Evolutionary conservation across 805 yeast genomes (phyloP).

Genomic region (Wickerhamomyces bisporus): DNA sequence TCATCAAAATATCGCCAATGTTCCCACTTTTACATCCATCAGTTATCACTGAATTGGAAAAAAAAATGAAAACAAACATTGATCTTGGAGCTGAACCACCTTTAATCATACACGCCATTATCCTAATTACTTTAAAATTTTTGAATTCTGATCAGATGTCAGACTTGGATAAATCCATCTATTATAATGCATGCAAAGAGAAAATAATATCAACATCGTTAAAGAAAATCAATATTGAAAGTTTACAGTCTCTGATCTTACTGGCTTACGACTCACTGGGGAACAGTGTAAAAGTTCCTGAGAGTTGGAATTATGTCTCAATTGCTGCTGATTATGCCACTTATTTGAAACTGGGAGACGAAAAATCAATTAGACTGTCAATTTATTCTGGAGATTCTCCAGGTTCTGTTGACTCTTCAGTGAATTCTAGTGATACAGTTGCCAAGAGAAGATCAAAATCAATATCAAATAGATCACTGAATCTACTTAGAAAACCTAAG

Average conservation of each 20-base stretch:
- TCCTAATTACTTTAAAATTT: slow-evolving; percentile 18
- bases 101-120: slow-evolving; percentile 14
- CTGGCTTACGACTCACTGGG: slow-evolving; percentile 20
- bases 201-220: slow-evolving; percentile 15
- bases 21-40: slow-evolving; percentile 21
- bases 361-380: slow-evolving; percentile 8
- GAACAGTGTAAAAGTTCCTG: slow-evolving; percentile 21
- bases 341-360: slow-evolving; percentile 17
- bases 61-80: slow-evolving; percentile 3
- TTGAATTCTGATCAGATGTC: slow-evolving; percentile 16
- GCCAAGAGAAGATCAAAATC: slow-evolving; percentile 15
- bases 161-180: slow-evolving; percentile 4
- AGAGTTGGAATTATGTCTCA: slow-evolving; percentile 23
- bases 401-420: slow-evolving; percentile 11
- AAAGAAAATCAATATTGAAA: slow-evolving; percentile 18
- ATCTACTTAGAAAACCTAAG: slow-evolving; percentile 15
- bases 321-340: slow-evolving; percentile 23
- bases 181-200: slow-evolving; percentile 16
- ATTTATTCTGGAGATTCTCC: slow-evolving; percentile 17
- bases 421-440: slow-evolving; percentile 10
- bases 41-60: slow-evolving; percentile 7
- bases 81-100: slow-evolving; percentile 13
- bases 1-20: slow-evolving; percentile 14
- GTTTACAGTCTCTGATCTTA: slow-evolving; percentile 16
- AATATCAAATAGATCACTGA: slow-evolving; percentile 15